Base-by-base conservation (phyloP, 106 monocot genomes). In the Hemerocallis citrina region DNA sequence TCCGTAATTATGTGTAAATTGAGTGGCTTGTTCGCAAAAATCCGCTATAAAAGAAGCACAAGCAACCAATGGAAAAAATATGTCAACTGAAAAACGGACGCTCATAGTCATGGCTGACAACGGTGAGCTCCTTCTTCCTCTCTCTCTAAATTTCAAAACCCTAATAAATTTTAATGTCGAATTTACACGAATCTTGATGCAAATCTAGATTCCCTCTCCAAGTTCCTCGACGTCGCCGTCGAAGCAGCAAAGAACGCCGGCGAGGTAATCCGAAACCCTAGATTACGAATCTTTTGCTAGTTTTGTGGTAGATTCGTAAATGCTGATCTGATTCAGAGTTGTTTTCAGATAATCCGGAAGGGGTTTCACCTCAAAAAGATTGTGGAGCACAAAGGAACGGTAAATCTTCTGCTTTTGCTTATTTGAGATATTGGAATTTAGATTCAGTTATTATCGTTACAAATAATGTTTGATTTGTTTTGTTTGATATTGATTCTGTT, bases 331-430 rank as follows among this genome's bases (percentile, higher is more conserved):
- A n/a, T n/a, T n/a, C n/a, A n/a, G n/a, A n/a, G n/a, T n/a, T n/a
- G n/a, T n/a, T n/a, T 19, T 37, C 76, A 91, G 92, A 57, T 83
- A 22, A 92, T 92, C 63, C 75, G 80, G 16, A 69, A 67, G 39
- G 87, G 83, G 43, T 92, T 92, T 49, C 69, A 83, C 50, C 52
- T 77, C 80, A 83, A 75, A n/a, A 92, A 92, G 80, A 63, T 83
- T 62, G 92, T 92, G 55, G 80, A 92, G 78, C 87, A 92, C 72
- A 92, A 92, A 69, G 92, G 92, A 35, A 74, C 44, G 80, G 87
- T 88, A 13, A 59, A 31, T 22, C 30, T 49, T 33, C 42, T 16
- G n/a, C n/a, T n/a, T n/a, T n/a, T n/a, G n/a, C n/a, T n/a, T n/a
- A n/a, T n/a, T n/a, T n/a, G n/a, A n/a, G n/a, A n/a, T n/a, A n/a